Conservation (phyloP, 192 early-diverging fungal species). For the Mortierella antarctica region DNA sequence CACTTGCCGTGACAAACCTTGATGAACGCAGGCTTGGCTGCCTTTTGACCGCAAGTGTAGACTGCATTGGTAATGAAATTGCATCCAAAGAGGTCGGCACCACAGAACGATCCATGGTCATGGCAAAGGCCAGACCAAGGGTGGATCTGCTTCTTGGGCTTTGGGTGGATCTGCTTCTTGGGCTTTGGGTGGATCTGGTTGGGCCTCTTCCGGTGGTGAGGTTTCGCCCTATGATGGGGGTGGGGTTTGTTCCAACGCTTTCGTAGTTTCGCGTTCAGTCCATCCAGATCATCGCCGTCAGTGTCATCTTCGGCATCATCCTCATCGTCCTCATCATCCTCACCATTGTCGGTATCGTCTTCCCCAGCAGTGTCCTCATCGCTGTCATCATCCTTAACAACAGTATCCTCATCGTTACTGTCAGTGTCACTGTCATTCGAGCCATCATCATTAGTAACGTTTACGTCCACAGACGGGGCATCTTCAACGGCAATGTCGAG, state of each 20-base stretch:
- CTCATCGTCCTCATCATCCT: neutral
- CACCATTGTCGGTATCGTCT: neutral
- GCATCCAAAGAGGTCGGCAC: constrained; percentile 9
- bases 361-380: neutral
- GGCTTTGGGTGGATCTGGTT: neutral
- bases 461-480: neutral
- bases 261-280: neutral
- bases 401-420: neutral
- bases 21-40: neutral
- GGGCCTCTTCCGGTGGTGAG: neutral
- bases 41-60: neutral
- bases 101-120: neutral
- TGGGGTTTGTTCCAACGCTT: neutral
- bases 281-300: neutral
- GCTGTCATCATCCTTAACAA: neutral
- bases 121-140: constrained; percentile 9
- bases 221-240: constrained; percentile 8
- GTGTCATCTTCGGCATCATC: neutral
- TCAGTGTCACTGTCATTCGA: neutral
- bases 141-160: neutral
- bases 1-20: neutral
- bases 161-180: neutral
- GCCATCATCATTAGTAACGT: neutral
- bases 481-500: neutral
- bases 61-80: constrained; percentile 1